Evolutionary conservation across 805 yeast genomes (phyloP).

Genomic region (Peterozyma xylosa): DNA sequence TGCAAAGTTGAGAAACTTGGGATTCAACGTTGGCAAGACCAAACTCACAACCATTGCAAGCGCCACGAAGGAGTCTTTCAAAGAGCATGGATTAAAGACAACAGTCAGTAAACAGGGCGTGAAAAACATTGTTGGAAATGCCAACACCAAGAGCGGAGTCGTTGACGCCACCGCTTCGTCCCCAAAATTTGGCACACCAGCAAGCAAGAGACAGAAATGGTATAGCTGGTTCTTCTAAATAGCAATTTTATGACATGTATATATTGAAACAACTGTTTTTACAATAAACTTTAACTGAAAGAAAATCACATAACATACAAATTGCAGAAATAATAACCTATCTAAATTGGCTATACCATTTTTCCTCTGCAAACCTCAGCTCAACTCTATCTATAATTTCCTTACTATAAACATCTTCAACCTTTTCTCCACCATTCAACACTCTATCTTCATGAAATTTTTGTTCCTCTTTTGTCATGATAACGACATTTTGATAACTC

Average conservation of each 20-base stretch:
- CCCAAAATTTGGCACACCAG: slow-evolving; percentile 45
- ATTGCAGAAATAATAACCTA: slow-evolving; percentile 7
- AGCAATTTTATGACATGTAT: neutral
- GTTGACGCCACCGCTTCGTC: slow-evolving; percentile 30
- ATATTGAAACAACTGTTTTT: neutral
- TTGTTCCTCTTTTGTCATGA: slow-evolving; percentile 87
- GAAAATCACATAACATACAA: neutral
- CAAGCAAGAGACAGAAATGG: slow-evolving; percentile 49
- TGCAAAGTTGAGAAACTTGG: slow-evolving; percentile 57
- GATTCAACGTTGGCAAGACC: slow-evolving; percentile 64
- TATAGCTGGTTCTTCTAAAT: slow-evolving; percentile 46
- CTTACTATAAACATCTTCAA: slow-evolving; percentile 55
- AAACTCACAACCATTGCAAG: slow-evolving; percentile 33
- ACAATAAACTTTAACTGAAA: neutral
- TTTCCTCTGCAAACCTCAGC: slow-evolving; percentile 68
- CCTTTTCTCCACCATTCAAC: slow-evolving; percentile 54
- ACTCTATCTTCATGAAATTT: slow-evolving; percentile 70
- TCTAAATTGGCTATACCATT: slow-evolving; percentile 55
- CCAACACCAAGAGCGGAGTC: neutral
- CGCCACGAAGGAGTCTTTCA: slow-evolving; percentile 17
- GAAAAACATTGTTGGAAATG: slow-evolving; percentile 12
- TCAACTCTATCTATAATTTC: slow-evolving; percentile 51
- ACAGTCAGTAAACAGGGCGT: slow-evolving; percentile 18
- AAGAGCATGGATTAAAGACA: slow-evolving; percentile 18
- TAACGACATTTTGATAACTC: slow-evolving; percentile 70